These are phyloP conservation scores for Areca catechu DNA, from an alignment of 176 grass and related monocot species.

Conservation along the genomic window DNA sequence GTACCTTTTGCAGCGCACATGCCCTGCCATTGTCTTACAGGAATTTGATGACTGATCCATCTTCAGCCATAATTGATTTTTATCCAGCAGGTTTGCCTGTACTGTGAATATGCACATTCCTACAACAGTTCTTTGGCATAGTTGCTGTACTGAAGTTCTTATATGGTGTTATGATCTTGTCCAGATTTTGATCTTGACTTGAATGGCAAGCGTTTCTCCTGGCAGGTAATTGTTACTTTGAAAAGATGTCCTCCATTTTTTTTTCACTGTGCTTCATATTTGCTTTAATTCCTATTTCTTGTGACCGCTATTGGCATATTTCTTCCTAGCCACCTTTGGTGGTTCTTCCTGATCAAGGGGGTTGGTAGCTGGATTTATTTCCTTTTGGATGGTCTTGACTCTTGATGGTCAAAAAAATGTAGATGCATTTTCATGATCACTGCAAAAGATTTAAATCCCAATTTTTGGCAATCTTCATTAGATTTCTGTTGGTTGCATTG, in stretches of 20 bases:
- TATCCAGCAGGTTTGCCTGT: constrained; percentile 33
- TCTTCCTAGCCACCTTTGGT: background rate
- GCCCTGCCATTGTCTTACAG: constrained; percentile 35
- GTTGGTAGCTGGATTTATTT: no score
- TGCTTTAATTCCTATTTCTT: no score
- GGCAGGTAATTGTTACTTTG: constrained; percentile 26
- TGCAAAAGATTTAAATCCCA: no score
- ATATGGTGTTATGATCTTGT: background rate
- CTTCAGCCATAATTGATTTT: constrained; percentile 36
- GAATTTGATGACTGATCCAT: constrained; percentile 37
- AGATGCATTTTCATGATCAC: no score
- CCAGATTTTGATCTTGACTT: constrained; percentile 39
- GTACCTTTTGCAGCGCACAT: constrained; percentile 26
- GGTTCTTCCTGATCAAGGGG: no score
- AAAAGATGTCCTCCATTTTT: no score
- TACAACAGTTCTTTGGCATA: background rate
- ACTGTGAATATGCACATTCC: background rate
- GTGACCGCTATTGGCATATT: no score
- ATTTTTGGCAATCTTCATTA: no score
- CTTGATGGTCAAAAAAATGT: no score
- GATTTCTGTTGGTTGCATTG: no score
- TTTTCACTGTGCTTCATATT: no score
- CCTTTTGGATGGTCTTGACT: no score
- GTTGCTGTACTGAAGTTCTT: background rate
- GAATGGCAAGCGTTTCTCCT: constrained; percentile 29